Percentiles rank a stretch among this genome's conserved stretches.
Evolutionary conservation across 352 stramenopile genomes (phyloP).

Genomic region (Thalassiosira mediterranea): DNA sequence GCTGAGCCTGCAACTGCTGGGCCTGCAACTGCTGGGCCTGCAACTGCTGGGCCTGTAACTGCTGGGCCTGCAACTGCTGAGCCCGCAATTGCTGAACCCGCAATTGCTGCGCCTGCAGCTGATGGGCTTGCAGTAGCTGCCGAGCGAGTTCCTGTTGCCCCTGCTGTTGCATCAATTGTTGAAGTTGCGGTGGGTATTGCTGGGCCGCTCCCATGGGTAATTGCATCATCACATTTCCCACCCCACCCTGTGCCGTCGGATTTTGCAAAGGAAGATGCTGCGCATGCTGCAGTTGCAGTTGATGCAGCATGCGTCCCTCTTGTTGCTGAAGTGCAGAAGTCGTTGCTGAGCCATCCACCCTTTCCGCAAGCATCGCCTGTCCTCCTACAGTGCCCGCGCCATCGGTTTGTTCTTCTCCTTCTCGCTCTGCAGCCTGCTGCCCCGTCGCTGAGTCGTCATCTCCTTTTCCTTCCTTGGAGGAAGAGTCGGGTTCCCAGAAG

Average conservation of each 20-base stretch:
- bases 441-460: constrained; percentile 13
- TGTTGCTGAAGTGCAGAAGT: constrained; percentile 20
- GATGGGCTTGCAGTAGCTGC: not conserved
- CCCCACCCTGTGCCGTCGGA: not conserved
- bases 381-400: too few relatives aligned
- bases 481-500: constrained; percentile 62
- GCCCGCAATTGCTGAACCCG: not conserved
- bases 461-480: constrained; percentile 3
- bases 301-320: not conserved
- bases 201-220: not conserved
- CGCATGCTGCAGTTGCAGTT: not conserved
- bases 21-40: not conserved
- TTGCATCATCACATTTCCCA: too few relatives aligned
- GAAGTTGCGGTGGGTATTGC: not conserved
- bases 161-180: constrained; percentile 8
- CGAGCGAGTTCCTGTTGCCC: constrained; percentile 1
- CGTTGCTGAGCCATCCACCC: too few relatives aligned
- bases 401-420: too few relatives aligned
- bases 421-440: too few relatives aligned
- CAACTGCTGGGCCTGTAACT: constrained; percentile 2
- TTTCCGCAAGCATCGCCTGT: too few relatives aligned
- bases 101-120: not conserved
- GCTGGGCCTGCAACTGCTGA: not conserved
- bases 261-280: not conserved
- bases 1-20: not conserved